Evolutionary conservation across 2,329 filamentous ascomycete species (phyloP).

Genomic region (Thelonectria discophora): DNA sequence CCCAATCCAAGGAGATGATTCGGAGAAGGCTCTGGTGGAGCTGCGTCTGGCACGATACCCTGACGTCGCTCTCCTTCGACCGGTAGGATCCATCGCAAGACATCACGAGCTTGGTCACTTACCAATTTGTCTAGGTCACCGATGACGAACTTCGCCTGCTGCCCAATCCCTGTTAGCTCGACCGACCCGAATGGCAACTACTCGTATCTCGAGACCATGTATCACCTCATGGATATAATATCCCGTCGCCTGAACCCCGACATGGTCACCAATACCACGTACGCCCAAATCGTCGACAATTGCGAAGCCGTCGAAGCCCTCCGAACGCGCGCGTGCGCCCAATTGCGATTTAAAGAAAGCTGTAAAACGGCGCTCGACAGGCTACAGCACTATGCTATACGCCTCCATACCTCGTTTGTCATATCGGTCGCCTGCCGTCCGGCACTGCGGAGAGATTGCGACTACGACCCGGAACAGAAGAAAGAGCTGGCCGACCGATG

Average conservation of each 20-base stretch:
- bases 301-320: conserved; percentile 64
- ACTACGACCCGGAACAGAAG: conserved; percentile 62
- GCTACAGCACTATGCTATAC: conserved; percentile 70
- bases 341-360: conserved; percentile 67
- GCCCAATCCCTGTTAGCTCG: conserved; percentile 59
- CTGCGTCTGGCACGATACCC: conserved; percentile 72
- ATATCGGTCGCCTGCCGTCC: conserved; percentile 72
- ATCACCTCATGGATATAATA: conserved; percentile 69
- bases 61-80: conserved; percentile 73
- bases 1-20: conserved; percentile 62
- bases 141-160: conserved; percentile 68
- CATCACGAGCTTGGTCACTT: conserved; percentile 22
- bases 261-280: conserved; percentile 57
- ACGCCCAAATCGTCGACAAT: conserved; percentile 65
- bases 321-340: conserved; percentile 57
- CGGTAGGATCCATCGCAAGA: conserved; percentile 51
- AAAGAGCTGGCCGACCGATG: conserved; percentile 65
- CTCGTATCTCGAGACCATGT: conserved; percentile 72
- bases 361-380: conserved; percentile 71
- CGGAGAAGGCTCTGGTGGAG: conserved; percentile 70
- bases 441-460: conserved; percentile 64
- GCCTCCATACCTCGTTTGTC: conserved; percentile 72
- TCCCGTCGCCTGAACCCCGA: conserved; percentile 66
- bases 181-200: conserved; percentile 57
- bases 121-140: conserved; percentile 55